Evolutionary conservation across 805 yeast genomes (phyloP).

Genomic region (Kodamaea kaohsiungensis): DNA sequence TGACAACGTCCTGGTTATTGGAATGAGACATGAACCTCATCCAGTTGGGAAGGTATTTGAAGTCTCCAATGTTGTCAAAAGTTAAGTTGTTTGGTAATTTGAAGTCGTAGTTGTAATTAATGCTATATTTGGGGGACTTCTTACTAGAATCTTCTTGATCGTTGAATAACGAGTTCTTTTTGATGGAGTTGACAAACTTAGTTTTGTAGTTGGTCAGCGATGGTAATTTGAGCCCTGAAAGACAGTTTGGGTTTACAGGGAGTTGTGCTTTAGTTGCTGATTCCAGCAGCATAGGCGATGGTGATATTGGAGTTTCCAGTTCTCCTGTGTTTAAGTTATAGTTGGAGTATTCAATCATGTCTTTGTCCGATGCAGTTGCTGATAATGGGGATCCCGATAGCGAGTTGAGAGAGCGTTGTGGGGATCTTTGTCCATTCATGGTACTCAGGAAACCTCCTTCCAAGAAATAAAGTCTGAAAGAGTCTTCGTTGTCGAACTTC

Average conservation of each 20-base stretch:
- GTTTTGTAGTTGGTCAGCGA: slow-evolving; percentile 37
- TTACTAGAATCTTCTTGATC: background rate
- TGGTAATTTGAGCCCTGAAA: slow-evolving; percentile 46
- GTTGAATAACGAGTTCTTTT: slow-evolving; percentile 26
- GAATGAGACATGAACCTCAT: slow-evolving; percentile 23
- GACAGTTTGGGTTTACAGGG: slow-evolving; percentile 11
- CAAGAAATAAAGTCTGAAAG: slow-evolving; percentile 23
- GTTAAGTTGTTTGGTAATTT: slow-evolving; percentile 9
- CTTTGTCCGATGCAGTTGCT: slow-evolving; percentile 1
- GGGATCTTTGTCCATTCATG: background rate
- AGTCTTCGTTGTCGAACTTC: slow-evolving; percentile 26
- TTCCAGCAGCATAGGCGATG: background rate
- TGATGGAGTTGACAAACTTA: slow-evolving; percentile 37
- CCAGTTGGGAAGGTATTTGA: slow-evolving; percentile 34
- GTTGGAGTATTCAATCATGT: background rate
- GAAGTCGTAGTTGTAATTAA: slow-evolving; percentile 11
- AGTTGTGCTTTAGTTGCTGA: background rate
- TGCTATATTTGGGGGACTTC: background rate
- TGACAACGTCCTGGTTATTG: slow-evolving; percentile 22
- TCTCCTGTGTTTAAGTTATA: background rate
- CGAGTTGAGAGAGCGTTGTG: background rate
- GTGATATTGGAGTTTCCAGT: background rate
- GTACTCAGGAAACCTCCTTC: slow-evolving; percentile 28
- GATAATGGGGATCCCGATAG: slow-evolving; percentile 1
- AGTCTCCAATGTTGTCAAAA: background rate